Base-by-base conservation (phyloP, 768 basidiomycete genomes). In the Xerocomus brunneocitrinus region DNA sequence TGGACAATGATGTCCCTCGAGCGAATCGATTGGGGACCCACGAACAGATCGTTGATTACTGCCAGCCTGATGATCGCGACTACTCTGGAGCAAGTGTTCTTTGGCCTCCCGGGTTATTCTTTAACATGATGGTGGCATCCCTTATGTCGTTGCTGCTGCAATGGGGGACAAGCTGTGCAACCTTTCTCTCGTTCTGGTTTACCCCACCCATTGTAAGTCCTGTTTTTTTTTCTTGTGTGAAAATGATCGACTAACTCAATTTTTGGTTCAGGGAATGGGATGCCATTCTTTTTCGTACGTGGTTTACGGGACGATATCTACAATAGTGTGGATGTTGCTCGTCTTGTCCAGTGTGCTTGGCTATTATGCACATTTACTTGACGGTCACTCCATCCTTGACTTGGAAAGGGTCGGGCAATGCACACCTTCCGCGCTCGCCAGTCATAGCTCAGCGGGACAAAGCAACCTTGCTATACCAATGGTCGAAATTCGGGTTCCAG, bases 221-320 rank as follows among this genome's bases (percentile, higher is more conserved):
- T 2, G 19, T 30, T 4, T 30, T 30, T 8, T 8, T 28, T 28
- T 8, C 28, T 28, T 8, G 28, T 8, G 28, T 4, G 30, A 35
- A 35, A 3, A 35, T 5, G 8, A 6, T 14, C 34, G 8, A 19
- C 19, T 39, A 7, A 39, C 16, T 1, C n/a, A 13, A 35, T 3
- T n/a, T 13, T 5, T 16, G 2, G 5, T 39, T 39, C 7, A 62
- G 65, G 64, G 66, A 14, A 22, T 74, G 1, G 73, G 72, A 9
- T 73, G 73, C 44, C 69, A 69, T 49, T 73, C 71, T 3, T 51
- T 59, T 0, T 58, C 62, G 0, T 73, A 74, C 47, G 24, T 71
- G 36, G 36, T 66, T 10, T 73, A 70, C 13, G 72, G 61, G 3
- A n/a, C 35, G 7, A 2, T 61, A 5, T 68, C 73, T 1, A 74